A percentile compares a stretch with the other conserved stretches of the same genome.
phyloP scores from a whole-genome alignment of 2,329 filamentous ascomycete species.

The Penicillium sp. region DNA sequence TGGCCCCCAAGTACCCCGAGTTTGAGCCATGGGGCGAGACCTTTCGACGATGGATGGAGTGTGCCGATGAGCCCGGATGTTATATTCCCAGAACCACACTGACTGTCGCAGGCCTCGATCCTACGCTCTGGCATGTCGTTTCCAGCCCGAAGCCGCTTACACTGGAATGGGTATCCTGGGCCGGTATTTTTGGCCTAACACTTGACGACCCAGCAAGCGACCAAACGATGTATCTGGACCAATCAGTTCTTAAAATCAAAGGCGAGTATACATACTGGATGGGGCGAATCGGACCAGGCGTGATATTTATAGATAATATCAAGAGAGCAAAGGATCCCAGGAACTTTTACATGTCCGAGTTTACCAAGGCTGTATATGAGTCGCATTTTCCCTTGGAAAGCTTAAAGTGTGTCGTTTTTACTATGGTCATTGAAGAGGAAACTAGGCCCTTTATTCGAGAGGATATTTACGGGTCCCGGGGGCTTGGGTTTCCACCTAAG shows the following conservation, averaged over 20 bases:
- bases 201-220: neutral
- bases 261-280: neutral
- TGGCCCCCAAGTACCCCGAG: neutral
- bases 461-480: neutral
- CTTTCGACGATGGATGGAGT: neutral
- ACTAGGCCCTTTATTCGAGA: neutral
- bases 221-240: neutral
- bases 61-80: neutral
- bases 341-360: slow-evolving; percentile 1
- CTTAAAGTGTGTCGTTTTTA: neutral
- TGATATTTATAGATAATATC: slow-evolving; percentile 2
- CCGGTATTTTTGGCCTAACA: neutral
- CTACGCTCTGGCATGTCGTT: neutral
- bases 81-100: neutral
- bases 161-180: neutral
- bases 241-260: neutral
- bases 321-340: neutral
- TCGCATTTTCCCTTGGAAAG: neutral
- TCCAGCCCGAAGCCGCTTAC: neutral
- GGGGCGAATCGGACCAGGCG: slow-evolving; percentile 1
- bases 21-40: neutral
- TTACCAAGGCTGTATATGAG: slow-evolving; percentile 2
- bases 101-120: neutral
- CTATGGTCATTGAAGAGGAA: neutral
- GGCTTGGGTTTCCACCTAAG: neutral